Percentiles rank a stretch among this genome's conserved stretches.
Evolutionary conservation across 2,329 filamentous ascomycete species (phyloP).

Genomic region (Drechslerella coelobrocha): DNA sequence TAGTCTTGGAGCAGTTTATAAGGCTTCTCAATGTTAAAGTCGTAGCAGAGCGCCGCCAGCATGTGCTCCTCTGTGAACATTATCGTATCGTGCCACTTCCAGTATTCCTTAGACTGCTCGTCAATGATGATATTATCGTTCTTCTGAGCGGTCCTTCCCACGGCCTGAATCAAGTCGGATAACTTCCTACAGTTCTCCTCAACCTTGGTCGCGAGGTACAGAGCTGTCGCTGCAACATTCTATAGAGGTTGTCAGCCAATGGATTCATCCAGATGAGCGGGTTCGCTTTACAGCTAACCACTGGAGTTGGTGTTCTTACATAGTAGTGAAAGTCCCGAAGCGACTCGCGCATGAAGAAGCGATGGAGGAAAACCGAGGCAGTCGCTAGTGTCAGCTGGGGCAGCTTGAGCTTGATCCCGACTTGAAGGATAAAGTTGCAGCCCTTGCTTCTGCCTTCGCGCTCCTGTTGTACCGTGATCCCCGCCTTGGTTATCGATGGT

Average conservation of each 20-base stretch:
- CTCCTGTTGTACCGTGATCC: constrained; percentile 78
- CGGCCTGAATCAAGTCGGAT: constrained; percentile 89
- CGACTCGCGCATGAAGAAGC: constrained; percentile 81
- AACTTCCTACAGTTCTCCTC: constrained; percentile 97
- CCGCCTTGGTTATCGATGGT: constrained; percentile 84
- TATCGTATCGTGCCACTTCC: constrained; percentile 95
- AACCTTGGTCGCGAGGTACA: constrained; percentile 95
- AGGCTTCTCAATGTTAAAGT: constrained; percentile 86
- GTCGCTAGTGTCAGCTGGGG: constrained; percentile 92
- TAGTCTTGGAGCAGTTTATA: constrained; percentile 84
- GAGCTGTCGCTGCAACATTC: constrained; percentile 84
- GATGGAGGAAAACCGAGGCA: constrained; percentile 91
- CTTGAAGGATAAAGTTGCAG: constrained; percentile 94
- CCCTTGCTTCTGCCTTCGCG: constrained; percentile 83
- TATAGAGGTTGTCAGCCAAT: constrained; percentile 56
- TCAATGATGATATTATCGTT: constrained; percentile 92
- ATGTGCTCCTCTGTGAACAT: constrained; percentile 90
- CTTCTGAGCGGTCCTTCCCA: constrained; percentile 90
- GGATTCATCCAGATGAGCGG: constrained; percentile 16
- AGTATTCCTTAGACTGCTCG: constrained; percentile 91
- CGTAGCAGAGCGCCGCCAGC: constrained; percentile 90
- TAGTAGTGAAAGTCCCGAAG: constrained; percentile 63
- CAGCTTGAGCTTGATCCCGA: constrained; percentile 87
- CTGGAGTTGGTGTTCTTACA: constrained; percentile 38
- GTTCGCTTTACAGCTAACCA: constrained; percentile 9